Base-by-base conservation (phyloP, 306 rosid genomes). In the Quercus alba region DNA sequence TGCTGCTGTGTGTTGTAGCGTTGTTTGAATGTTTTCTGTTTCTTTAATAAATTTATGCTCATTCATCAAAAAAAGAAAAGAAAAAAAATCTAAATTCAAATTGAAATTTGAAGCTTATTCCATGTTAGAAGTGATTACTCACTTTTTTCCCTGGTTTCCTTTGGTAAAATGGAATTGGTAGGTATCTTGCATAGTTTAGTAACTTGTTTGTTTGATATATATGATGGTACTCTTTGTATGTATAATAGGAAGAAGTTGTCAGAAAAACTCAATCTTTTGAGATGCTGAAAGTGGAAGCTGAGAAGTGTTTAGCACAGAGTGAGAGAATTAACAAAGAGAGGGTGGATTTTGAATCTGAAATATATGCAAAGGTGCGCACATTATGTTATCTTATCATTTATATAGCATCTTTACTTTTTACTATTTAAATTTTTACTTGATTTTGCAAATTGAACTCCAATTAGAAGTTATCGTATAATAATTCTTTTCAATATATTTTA, bases 231-330 rank as follows among this genome's bases (percentile, higher is more conserved):
- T 7, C 69, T 41, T 14, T 77, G 38, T 85, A 64, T 76, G 31
- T 76, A 63, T 88, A 25, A 66, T 85, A 95, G 97, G 99, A 91
- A 77, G 97, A 91, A 89, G 97, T 95, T 88, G 91, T 91, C 30
- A 77, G 82, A 73, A 91, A 95, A 79, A 83, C 86, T 44, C 92
- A 83, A 69, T 89, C 90, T 3, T 86, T 76, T 79, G 96, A 93
- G 88, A 93, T 84, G 85, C 83, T 92, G 89, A 93, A 91, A 86
- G 88, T 71, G 76, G 99, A 95, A 78, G 89, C 97, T 44, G 94
- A 95, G 83, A 91, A 87, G 80, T 91, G 93, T 81, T 77, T 95
- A 84, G 84, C 83, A 58, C 97, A 91, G 80, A 90, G 96, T 81
- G 97, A 95, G 83, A 91, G 80, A 78, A 74, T 93, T 28, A 82